phyloP scores from a whole-genome alignment of 2,329 filamentous ascomycete species.

The Talaromyces sp. region DNA sequence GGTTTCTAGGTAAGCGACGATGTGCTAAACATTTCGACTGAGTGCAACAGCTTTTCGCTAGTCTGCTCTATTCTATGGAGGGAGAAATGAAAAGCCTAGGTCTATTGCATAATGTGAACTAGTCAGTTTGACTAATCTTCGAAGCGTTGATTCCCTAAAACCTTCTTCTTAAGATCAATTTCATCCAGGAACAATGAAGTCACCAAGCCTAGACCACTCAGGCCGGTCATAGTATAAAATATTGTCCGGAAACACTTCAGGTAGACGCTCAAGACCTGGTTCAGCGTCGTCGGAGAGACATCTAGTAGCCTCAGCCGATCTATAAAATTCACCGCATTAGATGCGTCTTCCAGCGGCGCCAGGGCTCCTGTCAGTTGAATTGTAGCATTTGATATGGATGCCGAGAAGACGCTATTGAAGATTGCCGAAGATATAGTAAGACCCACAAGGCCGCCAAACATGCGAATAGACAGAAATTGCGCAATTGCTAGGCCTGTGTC shows the following conservation, averaged over 20 bases:
- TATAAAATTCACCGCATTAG: conserved; percentile 9
- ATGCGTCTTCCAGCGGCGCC: neutral
- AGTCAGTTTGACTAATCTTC: neutral
- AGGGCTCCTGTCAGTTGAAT: neutral
- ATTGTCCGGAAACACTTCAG: conserved; percentile 1
- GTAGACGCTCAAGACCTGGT: neutral
- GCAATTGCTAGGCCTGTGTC: conserved; percentile 1
- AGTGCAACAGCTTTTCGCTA: neutral
- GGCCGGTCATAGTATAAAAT: neutral
- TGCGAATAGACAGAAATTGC: neutral
- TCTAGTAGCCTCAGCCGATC: neutral
- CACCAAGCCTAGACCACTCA: conserved; percentile 3
- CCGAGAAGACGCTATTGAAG: neutral
- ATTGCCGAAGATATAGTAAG: conserved; percentile 1
- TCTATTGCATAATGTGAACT: neutral
- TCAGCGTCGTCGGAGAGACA: neutral
- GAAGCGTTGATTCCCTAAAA: neutral
- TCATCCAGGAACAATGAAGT: neutral
- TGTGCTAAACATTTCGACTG: neutral
- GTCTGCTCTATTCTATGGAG: neutral
- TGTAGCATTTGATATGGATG: neutral
- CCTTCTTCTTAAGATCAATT: neutral
- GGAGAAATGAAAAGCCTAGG: neutral
- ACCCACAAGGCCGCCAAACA: neutral
- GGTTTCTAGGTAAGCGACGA: neutral